These are phyloP conservation scores for Gossypium anomalum DNA, from an alignment of 345 rosid genomes.

Conservation along the genomic window DNA sequence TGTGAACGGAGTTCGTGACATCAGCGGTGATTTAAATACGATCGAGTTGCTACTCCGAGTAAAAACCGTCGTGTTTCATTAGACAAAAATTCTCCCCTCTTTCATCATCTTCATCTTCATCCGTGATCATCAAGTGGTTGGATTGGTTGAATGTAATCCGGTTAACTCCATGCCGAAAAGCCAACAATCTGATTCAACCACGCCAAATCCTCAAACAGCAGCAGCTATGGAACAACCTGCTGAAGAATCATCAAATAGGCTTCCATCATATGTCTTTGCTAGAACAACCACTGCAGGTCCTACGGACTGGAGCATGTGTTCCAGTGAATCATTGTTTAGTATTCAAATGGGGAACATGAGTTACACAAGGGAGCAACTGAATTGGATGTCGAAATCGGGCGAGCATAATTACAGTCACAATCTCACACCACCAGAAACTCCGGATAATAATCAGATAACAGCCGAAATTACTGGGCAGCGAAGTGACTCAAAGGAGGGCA, in stretches of 20 bases:
- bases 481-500: constrained; percentile 18
- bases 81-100: neutral
- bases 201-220: constrained; percentile 43
- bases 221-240: constrained; percentile 39
- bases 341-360: constrained; percentile 74
- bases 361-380: constrained; percentile 41
- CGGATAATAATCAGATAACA: constrained; percentile 25
- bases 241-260: constrained; percentile 26
- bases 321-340: constrained; percentile 55
- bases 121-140: constrained; percentile 9
- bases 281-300: constrained; percentile 43
- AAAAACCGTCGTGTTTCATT: neutral
- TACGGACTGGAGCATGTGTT: constrained; percentile 56
- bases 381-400: constrained; percentile 45
- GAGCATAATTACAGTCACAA: constrained; percentile 31
- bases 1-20: constrained; percentile 1
- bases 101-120: neutral
- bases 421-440: constrained; percentile 18
- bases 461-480: constrained; percentile 23
- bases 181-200: constrained; percentile 8
- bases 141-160: neutral
- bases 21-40: neutral
- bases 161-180: constrained; percentile 11
- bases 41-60: neutral
- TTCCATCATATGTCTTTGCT: constrained; percentile 59